Percentiles rank a stretch among this genome's conserved stretches.
Evolutionary conservation across 768 basidiomycete genomes (phyloP).

Genomic region (Leccinellum luteum): DNA sequence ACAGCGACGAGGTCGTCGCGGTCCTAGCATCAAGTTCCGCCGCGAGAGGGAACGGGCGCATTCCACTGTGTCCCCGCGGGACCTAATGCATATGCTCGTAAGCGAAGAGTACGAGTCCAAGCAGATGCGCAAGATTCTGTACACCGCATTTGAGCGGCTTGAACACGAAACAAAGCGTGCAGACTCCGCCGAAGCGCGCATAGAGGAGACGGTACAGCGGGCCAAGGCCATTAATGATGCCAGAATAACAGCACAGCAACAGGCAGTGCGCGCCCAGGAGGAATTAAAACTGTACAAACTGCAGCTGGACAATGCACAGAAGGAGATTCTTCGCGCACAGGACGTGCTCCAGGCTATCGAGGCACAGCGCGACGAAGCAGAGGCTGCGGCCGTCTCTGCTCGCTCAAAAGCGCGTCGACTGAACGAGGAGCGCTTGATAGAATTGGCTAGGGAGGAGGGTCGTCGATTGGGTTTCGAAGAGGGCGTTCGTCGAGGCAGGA

Average conservation of each 20-base stretch:
- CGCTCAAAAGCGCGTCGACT: conserved; percentile 46
- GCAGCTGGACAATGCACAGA: conserved; percentile 57
- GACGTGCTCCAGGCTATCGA: conserved; percentile 48
- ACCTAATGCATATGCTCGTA: conserved; percentile 35
- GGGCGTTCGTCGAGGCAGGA: conserved; percentile 40
- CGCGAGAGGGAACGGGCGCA: conserved; percentile 35
- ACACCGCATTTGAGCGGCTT: conserved; percentile 37
- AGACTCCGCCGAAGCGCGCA: conserved; percentile 32
- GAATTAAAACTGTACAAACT: conserved; percentile 57
- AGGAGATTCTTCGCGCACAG: conserved; percentile 57
- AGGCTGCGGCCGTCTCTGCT: conserved; percentile 43
- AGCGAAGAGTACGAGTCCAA: conserved; percentile 40
- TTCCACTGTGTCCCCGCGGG: conserved; percentile 26
- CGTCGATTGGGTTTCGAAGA: conserved; percentile 49
- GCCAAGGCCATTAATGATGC: conserved; percentile 33
- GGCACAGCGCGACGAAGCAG: conserved; percentile 46
- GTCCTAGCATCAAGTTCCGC: conserved; percentile 33
- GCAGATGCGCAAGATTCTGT: conserved; percentile 38
- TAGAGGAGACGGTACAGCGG: conserved; percentile 30
- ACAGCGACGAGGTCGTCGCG: conserved; percentile 18
- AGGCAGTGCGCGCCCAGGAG: conserved; percentile 35
- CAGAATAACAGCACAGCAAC: conserved; percentile 28
- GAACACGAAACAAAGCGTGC: conserved; percentile 38
- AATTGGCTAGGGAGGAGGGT: conserved; percentile 54
- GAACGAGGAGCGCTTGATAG: conserved; percentile 45